Percentiles rank a stretch among this genome's conserved stretches.
Conservation (phyloP, 108 stramenopile genomes). For the Pseudonitzschia pungens region DNA sequence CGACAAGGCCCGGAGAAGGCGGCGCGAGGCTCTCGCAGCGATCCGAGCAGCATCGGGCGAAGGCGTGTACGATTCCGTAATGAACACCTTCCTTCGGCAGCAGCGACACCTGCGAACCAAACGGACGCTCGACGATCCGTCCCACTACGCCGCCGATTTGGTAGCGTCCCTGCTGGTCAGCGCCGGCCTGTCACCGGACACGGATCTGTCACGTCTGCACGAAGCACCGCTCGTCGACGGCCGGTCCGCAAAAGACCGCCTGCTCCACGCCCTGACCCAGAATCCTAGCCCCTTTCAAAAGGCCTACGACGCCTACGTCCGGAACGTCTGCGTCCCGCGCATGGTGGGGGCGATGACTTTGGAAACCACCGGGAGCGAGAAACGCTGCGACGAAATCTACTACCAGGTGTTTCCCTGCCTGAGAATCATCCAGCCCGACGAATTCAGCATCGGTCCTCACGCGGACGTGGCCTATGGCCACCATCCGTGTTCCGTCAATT, state of each 20-base stretch:
- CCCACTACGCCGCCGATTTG: conserved; percentile 13
- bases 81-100: conserved; percentile 9
- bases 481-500: conserved; percentile 64
- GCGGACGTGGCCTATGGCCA: conserved; percentile 68
- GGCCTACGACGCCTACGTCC: conserved; percentile 53
- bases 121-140: too few species aligned
- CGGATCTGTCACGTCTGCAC: conserved; percentile 43
- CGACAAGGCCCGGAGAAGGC: conserved; percentile 39
- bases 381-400: conserved; percentile 24
- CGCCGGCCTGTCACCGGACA: conserved; percentile 16
- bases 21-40: conserved; percentile 43
- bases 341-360: neutral
- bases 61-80: conserved; percentile 15
- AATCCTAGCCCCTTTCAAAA: conserved; percentile 35
- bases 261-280: conserved; percentile 34
- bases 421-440: conserved; percentile 57
- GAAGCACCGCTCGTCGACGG: conserved; percentile 1
- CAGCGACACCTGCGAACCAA: too few species aligned
- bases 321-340: conserved; percentile 46
- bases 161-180: conserved; percentile 32
- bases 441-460: conserved; percentile 76
- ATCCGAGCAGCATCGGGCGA: conserved; percentile 41
- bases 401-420: conserved; percentile 79
- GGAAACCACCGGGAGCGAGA: neutral
- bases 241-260: conserved; percentile 33